Percentiles rank a stretch among this genome's conserved stretches.
phyloP scores from a whole-genome alignment of 139 green algal species.

The Tetraselmis striata region DNA sequence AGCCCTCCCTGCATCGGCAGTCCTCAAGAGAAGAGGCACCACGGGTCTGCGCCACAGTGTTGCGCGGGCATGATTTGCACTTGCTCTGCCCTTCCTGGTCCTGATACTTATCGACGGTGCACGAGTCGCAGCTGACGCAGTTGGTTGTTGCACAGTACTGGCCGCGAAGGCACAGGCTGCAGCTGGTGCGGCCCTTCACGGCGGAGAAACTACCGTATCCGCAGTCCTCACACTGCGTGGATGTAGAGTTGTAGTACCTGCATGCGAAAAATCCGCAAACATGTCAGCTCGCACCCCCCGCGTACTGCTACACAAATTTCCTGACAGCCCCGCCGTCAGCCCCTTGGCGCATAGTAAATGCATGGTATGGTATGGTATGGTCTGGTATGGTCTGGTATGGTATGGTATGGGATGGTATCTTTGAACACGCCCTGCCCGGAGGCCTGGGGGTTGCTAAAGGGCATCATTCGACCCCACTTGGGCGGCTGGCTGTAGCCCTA shows the following conservation, averaged over 20 bases:
- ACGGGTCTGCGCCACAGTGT: not conserved
- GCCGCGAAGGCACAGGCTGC: not conserved
- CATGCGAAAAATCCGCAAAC: not conserved
- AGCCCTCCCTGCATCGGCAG: conserved; percentile 1
- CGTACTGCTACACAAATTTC: too few species aligned
- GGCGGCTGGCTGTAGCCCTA: too few species aligned
- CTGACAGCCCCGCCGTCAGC: too few species aligned
- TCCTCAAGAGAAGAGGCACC: not conserved
- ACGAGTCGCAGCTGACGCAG: not conserved
- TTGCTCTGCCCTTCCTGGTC: not conserved
- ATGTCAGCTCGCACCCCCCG: too few species aligned
- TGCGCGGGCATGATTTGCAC: not conserved
- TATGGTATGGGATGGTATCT: too few species aligned
- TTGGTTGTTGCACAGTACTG: not conserved
- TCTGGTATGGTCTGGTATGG: too few species aligned
- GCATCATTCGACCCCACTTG: too few species aligned
- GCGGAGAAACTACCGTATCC: not conserved
- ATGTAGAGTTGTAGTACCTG: not conserved
- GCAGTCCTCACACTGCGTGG: not conserved
- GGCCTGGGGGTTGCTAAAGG: too few species aligned
- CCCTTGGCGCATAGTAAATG: too few species aligned
- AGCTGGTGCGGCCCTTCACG: not conserved
- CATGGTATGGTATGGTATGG: too few species aligned
- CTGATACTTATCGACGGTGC: not conserved
- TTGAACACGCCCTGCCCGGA: too few species aligned